A percentile compares a stretch with the other conserved stretches of the same genome.
Conservation (phyloP, 345 rosid genomes). For the Microthlaspi erraticum region DNA sequence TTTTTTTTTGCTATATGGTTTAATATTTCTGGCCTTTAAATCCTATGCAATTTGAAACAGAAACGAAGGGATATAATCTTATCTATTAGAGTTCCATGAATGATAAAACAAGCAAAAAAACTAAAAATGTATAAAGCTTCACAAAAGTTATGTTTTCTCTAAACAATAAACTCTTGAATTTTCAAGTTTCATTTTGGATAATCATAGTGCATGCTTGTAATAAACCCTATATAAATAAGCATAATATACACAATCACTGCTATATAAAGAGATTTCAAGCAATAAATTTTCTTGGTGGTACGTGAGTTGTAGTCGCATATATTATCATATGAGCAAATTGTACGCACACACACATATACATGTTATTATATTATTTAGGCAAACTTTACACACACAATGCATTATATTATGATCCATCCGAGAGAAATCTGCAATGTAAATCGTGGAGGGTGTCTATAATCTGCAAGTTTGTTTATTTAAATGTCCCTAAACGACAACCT, state of each 20-base stretch:
- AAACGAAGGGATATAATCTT: no score
- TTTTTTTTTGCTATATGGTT: slow-evolving; percentile 8
- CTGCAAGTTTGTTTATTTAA: slow-evolving; percentile 36
- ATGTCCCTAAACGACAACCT: slow-evolving; percentile 34
- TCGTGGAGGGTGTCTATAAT: slow-evolving; percentile 39
- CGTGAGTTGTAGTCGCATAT: slow-evolving; percentile 13
- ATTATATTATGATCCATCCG: no score
- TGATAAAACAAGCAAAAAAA: no score
- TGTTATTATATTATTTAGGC: neutral
- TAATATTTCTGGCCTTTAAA: neutral
- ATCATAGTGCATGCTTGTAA: no score
- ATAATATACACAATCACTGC: no score
- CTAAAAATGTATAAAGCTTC: no score
- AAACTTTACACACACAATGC: neutral
- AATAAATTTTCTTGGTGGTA: slow-evolving; percentile 21
- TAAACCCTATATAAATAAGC: no score
- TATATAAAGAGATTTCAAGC: neutral
- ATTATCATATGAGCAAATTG: slow-evolving; percentile 23
- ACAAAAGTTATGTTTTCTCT: no score
- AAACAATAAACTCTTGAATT: no score
- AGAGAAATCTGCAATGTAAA: slow-evolving; percentile 23
- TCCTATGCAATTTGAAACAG: slow-evolving; percentile 13
- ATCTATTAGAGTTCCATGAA: no score
- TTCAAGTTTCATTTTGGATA: no score
- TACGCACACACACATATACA: neutral